Base-by-base conservation (phyloP, 768 basidiomycete genomes). In the Boletus subcaerulescens region DNA sequence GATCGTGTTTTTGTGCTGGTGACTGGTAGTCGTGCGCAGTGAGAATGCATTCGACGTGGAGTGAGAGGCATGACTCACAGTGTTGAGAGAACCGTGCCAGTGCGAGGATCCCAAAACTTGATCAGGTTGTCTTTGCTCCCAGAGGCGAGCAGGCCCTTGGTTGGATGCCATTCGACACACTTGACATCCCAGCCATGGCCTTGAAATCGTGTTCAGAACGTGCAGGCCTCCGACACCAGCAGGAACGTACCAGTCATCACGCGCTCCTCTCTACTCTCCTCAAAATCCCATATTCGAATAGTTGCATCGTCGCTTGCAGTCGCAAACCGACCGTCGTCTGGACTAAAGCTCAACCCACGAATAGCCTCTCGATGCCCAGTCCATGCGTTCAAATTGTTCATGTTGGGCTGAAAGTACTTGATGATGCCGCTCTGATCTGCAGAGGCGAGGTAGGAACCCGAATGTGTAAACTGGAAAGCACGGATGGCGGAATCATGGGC, bases 171-270 rank as follows among this genome's bases (percentile, higher is more conserved):
- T 75, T 98, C 89, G 1, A 98, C 93, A 56, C 93, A 97, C 67
- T 95, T 91, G 20, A 99, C 97, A 64, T 99, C 97, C 94, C 95
- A 98, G 5, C 95, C 94, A 63, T 98, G 96, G n/a, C 94, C 94
- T 93, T 47, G 32, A 38, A 38, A 50, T 74, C 41, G 29, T 5
- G n/a, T 57, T 57, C 13, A 61, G 29, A n/a, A 38, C 29, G 9
- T n/a, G 29, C n/a, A 48, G 6, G 26, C n/a, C 14, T 9, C 29
- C 1, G 20, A 48, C 5, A 14, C 11, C 5, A 22, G 26, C 24
- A 12, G 7, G 31, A 22, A 36, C 61, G 24, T 56, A 87, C 94
- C 95, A 36, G 90, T 91, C 60, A 98, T 75, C 1, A 87, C 85
- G 56, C 87, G 85, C 73, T 98, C 97, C 57, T 95, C 90, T 47